Percentiles rank a stretch among this genome's conserved stretches.
phyloP scores from a whole-genome alignment of 225 moss, liverwort and hornwort genomes.

The Thuidium tamariscinum region DNA sequence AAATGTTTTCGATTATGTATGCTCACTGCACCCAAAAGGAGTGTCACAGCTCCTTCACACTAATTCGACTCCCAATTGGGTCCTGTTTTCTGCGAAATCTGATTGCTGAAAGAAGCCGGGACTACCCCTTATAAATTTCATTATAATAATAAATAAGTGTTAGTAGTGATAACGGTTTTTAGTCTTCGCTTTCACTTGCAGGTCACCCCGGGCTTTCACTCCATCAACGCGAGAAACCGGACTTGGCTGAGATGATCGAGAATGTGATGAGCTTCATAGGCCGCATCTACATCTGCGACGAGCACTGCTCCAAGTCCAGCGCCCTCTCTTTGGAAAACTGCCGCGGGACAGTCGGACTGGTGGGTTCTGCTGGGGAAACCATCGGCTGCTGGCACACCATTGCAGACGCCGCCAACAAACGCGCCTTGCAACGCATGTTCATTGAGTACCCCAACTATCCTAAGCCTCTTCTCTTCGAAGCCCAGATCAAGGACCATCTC shows the following conservation, averaged over 20 bases:
- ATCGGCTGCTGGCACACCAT: slow-evolving; percentile 54
- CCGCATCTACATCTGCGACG: slow-evolving; percentile 23
- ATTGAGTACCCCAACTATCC: slow-evolving; percentile 42
- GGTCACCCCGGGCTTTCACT: background rate
- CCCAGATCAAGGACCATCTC: slow-evolving; percentile 34
- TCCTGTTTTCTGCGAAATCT: no score
- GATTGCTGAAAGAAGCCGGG: no score
- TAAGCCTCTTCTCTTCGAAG: slow-evolving; percentile 25
- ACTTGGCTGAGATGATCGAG: slow-evolving; percentile 41
- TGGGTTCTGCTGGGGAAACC: slow-evolving; percentile 28
- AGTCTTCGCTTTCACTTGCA: background rate
- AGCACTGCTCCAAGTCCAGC: background rate
- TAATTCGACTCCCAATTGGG: no score
- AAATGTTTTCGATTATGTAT: no score
- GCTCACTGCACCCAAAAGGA: no score
- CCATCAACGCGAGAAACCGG: slow-evolving; percentile 14
- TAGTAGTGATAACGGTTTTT: no score
- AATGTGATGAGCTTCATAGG: slow-evolving; percentile 29
- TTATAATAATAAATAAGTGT: no score
- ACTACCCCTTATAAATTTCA: no score
- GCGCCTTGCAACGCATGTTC: slow-evolving; percentile 21
- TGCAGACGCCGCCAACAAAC: slow-evolving; percentile 19
- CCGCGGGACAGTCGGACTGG: slow-evolving; percentile 31
- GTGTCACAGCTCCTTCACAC: no score
- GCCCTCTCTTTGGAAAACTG: slow-evolving; percentile 10